Evolutionary conservation across 768 basidiomycete species (phyloP), one percentile per base, ranked within the genome.

Genomic region (Sarcomyxa edulis): DNA sequence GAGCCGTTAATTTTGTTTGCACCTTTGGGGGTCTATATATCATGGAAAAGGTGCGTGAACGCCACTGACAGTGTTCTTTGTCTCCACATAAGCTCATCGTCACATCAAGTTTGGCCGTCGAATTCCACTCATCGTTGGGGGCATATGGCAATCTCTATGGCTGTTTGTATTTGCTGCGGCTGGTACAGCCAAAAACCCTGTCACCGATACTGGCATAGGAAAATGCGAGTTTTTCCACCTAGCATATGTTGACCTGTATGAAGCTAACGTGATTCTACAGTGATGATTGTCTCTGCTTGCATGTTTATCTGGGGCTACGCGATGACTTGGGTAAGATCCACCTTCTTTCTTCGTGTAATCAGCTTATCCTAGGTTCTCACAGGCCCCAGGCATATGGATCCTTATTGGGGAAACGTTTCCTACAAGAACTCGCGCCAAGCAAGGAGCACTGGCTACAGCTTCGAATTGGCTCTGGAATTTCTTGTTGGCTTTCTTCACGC

Each of bases 401-500:
- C 65, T 86, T 14, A 82, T 81, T 40, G 84, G 82, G 25, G 84
- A 87, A 58, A 83, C 80, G 1, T 86, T 84, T 66, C 77, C 81
- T 1, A 84, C 78, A 7, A 68, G 80, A 16, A 82, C 82, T 4
- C 72, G 83, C 38, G 76, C 82, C 3, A 80, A 83, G 54, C 84
- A 85, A 53, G 81, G 74, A 4, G 74, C 80, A 25, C 57, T 88
- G 27, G 68, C 81, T 1, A 83, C 80, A 2, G 69, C 78, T 1
- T 60, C 66, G 22, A 84, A 82, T 56, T 84, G 81, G 74, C 55
- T 72, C 3, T 84, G 74, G 74, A 81, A 82, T 53, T 82, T 83
- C 65, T 61, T 83, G 25, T 60, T 84, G 39, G 81, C 79, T 0
- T 86, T 85, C 71, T 84, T 84, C 64, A 85, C 83, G n/a, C 81